phyloP scores from a whole-genome alignment of 2,329 filamentous ascomycete genomes.

The Nigrospora oryzae region DNA sequence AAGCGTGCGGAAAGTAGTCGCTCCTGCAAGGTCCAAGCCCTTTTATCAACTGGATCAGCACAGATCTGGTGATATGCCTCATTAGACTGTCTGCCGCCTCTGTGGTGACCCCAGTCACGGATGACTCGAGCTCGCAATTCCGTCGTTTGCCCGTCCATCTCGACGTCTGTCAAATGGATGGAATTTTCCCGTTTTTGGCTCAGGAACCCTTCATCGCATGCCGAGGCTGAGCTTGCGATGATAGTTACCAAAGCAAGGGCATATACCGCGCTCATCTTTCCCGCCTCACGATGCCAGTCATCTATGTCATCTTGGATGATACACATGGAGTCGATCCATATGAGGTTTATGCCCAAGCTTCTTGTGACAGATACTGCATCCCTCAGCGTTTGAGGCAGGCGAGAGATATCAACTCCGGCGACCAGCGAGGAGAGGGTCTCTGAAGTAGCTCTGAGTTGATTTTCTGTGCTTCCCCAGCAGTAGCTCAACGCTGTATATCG shows the following conservation, averaged over 20 bases:
- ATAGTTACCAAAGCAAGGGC: conserved; percentile 7
- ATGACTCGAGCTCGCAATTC: not conserved
- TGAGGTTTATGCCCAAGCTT: conserved; percentile 1
- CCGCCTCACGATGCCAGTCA: conserved; percentile 8
- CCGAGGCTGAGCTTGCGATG: conserved; percentile 3
- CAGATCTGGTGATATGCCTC: not conserved
- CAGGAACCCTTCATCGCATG: conserved; percentile 1
- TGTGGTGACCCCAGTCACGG: conserved; percentile 4
- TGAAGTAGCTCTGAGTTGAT: not conserved
- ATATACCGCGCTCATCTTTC: conserved; percentile 10
- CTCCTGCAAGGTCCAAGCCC: conserved; percentile 3
- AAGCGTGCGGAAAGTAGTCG: not conserved
- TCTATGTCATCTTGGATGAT: conserved; percentile 7
- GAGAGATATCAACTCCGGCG: not conserved
- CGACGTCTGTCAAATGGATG: not conserved
- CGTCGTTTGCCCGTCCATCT: not conserved
- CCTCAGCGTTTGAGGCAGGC: conserved; percentile 4
- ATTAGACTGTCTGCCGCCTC: not conserved
- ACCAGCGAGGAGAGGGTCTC: not conserved
- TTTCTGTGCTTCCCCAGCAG: conserved; percentile 2
- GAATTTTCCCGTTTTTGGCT: not conserved
- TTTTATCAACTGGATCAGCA: conserved; percentile 1
- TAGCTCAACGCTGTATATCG: conserved; percentile 4
- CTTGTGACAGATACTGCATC: conserved; percentile 1
- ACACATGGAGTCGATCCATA: conserved; percentile 9